Evolutionary conservation across 192 early-diverging fungal genomes (phyloP).

Genomic region (Rhizoclosmatium sp.): DNA sequence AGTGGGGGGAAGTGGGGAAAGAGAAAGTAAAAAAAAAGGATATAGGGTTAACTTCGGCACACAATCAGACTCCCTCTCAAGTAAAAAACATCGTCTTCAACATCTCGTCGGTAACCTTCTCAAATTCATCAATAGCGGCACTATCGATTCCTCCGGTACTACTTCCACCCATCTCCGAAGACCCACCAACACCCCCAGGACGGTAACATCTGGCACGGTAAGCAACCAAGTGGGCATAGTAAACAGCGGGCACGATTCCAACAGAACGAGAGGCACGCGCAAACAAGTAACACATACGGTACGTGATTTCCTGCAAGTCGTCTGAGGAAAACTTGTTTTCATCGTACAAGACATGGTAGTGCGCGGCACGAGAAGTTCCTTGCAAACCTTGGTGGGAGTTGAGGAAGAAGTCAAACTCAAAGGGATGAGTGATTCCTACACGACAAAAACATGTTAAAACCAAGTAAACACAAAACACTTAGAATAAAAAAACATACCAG

Average conservation of each 20-base stretch:
- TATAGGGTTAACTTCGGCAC: neutral
- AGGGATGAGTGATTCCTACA: conserved; percentile 73
- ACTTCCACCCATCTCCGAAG: neutral
- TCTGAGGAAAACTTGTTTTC: conserved; percentile 80
- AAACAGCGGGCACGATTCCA: conserved; percentile 84
- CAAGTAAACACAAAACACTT: neutral
- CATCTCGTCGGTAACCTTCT: conserved; percentile 28
- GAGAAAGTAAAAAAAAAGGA: conserved; percentile 1
- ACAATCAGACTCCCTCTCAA: conserved; percentile 4
- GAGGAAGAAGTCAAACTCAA: conserved; percentile 83
- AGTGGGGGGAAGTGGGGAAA: neutral
- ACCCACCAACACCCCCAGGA: conserved; percentile 1
- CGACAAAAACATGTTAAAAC: neutral
- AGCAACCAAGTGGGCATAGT: conserved; percentile 88
- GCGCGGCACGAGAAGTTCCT: conserved; percentile 86
- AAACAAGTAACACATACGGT: conserved; percentile 82
- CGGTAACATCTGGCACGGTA: conserved; percentile 55
- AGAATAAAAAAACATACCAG: conserved; percentile 13
- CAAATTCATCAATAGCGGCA: conserved; percentile 21
- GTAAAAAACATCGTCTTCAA: conserved; percentile 38
- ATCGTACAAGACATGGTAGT: conserved; percentile 88
- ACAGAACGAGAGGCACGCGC: conserved; percentile 79
- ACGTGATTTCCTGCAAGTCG: conserved; percentile 83
- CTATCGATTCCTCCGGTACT: neutral
- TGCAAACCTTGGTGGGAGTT: conserved; percentile 85